A percentile compares a stretch with the other conserved stretches of the same genome.
Evolutionary conservation across 2,329 filamentous ascomycete genomes (phyloP).

Genomic region (Xylaria sp.): DNA sequence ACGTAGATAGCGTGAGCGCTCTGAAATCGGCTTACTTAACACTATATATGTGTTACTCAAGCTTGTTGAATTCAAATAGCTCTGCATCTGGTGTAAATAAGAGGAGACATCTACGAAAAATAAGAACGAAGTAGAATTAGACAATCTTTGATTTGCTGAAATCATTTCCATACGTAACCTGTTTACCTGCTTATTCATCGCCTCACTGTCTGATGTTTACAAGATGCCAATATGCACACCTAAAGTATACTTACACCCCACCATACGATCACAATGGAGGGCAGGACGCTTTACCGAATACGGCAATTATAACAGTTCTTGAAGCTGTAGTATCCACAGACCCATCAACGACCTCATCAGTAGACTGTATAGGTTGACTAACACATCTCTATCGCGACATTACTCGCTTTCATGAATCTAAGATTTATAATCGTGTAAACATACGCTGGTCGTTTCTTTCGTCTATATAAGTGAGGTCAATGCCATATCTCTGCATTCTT

Average conservation of each 20-base stretch:
- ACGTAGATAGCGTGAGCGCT: no score
- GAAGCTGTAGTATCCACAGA: not conserved
- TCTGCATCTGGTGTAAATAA: no score
- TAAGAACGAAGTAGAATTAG: no score
- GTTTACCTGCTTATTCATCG: not conserved
- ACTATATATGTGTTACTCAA: no score
- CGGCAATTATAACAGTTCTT: slow-evolving; percentile 33
- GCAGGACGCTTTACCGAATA: slow-evolving; percentile 21
- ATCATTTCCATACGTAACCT: not conserved
- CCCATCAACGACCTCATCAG: not conserved
- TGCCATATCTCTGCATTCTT: not conserved
- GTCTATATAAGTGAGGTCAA: not conserved
- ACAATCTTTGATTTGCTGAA: no score
- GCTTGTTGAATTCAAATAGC: no score
- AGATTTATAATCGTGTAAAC: not conserved
- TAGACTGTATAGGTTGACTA: not conserved
- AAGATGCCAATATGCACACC: not conserved
- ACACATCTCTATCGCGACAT: not conserved
- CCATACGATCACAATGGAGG: not conserved
- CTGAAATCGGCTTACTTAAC: no score
- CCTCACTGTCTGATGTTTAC: not conserved
- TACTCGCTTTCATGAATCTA: not conserved
- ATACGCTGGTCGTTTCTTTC: not conserved
- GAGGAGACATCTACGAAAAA: no score
- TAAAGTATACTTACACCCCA: not conserved